Conservation (phyloP, 257 asterid genomes). For the Solanum dulcamara region DNA sequence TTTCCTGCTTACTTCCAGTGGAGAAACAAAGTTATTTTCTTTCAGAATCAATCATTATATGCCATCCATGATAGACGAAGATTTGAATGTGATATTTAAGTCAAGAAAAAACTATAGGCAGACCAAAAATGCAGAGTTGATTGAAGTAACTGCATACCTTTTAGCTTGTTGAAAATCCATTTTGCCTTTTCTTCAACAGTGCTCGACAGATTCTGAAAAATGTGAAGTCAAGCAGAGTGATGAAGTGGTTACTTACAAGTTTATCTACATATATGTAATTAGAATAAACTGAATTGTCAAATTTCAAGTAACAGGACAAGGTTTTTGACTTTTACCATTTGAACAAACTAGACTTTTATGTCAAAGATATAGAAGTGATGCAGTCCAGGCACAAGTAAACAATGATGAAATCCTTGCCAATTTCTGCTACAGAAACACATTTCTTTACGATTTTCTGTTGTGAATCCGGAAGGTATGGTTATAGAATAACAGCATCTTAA, state of each 20-base stretch:
- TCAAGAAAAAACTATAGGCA: not conserved
- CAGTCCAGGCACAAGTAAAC: not conserved
- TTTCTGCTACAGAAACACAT: not conserved
- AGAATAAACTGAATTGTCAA: not conserved
- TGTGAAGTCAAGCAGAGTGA: not conserved
- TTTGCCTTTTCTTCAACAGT: constrained; percentile 95
- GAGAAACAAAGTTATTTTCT: not conserved
- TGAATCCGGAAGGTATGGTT: not conserved
- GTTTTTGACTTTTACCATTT: not conserved
- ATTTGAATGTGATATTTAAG: not conserved
- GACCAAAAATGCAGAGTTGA: not conserved
- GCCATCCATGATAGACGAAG: not conserved
- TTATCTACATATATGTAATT: not conserved
- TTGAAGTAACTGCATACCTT: constrained; percentile 36
- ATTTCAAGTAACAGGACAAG: not conserved
- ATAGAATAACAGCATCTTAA: not conserved
- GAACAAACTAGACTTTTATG: not conserved
- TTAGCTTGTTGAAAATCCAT: constrained; percentile 95
- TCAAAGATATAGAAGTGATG: not conserved
- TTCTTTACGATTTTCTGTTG: not conserved
- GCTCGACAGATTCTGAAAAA: constrained; percentile 56
- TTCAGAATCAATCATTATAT: not conserved
- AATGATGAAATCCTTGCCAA: not conserved
- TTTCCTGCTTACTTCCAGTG: not conserved
- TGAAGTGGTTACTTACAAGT: not conserved